Evolutionary conservation across 1,139 yeast species (phyloP).

Genomic region (Kodamaea anthophila): DNA sequence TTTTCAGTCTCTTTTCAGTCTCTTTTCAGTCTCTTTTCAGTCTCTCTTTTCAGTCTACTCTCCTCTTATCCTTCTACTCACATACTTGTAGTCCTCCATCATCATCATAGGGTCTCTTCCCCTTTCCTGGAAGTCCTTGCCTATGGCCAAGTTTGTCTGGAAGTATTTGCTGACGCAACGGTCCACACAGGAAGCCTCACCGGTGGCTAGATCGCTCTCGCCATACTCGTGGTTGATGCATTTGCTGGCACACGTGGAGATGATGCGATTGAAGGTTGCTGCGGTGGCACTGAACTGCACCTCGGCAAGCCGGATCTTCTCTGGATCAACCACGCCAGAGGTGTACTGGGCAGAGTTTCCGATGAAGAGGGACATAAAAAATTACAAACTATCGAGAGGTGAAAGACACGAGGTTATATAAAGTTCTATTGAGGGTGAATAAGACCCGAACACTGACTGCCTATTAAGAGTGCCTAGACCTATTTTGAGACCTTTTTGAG

Average conservation of each 20-base stretch:
- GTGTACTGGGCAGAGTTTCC: conserved; percentile 40
- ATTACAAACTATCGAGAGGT: too few relatives aligned
- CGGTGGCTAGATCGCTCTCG: conserved; percentile 73
- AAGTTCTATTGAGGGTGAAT: too few relatives aligned
- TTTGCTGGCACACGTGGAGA: conserved; percentile 55
- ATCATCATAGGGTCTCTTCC: conserved; percentile 24
- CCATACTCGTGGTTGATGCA: conserved; percentile 73
- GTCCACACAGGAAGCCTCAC: conserved; percentile 70
- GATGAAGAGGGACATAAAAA: conserved; percentile 57
- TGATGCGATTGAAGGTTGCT: conserved; percentile 55
- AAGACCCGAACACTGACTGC: too few relatives aligned
- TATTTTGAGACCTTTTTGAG: too few relatives aligned
- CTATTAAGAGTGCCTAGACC: too few relatives aligned
- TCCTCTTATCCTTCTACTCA: conserved; percentile 10
- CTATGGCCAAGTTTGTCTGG: conserved; percentile 57
- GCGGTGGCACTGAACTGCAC: conserved; percentile 73
- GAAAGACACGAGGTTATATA: too few relatives aligned
- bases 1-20: background rate
- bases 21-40: conserved; percentile 1
- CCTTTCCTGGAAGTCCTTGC: conserved; percentile 34
- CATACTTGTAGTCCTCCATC: conserved; percentile 38
- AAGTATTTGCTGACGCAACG: conserved; percentile 74
- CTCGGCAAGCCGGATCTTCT: conserved; percentile 63
- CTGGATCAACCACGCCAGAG: conserved; percentile 50
- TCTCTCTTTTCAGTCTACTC: conserved; percentile 1